phyloP scores from a whole-genome alignment of 2,329 filamentous ascomycete genomes.

The Pseudogymnoascus sp. region DNA sequence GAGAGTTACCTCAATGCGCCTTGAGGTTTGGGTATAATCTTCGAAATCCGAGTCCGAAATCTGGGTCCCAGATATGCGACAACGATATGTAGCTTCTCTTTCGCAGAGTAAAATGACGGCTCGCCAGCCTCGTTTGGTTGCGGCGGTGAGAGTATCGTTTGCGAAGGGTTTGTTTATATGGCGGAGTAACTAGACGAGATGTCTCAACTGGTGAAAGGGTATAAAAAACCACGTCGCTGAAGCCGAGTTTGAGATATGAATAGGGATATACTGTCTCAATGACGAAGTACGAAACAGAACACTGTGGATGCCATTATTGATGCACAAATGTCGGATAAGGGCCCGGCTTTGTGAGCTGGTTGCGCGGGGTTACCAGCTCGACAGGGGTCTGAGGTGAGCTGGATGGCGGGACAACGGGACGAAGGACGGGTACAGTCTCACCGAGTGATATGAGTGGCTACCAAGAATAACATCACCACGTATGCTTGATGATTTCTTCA shows the following conservation, averaged over 20 bases:
- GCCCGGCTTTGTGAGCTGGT: constrained; percentile 3
- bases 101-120: not conserved
- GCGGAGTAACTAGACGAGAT: not conserved
- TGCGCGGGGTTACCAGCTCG: not conserved
- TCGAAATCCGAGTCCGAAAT: not conserved
- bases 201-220: not conserved
- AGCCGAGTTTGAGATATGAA: not conserved
- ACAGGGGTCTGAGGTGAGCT: not conserved
- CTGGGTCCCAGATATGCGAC: constrained; percentile 1
- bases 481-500: not conserved
- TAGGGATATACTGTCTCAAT: constrained; percentile 4
- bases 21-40: not conserved
- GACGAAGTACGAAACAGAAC: constrained; percentile 4
- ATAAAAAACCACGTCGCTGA: not conserved
- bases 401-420: constrained; percentile 8
- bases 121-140: not conserved
- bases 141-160: constrained; percentile 3
- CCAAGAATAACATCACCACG: not conserved
- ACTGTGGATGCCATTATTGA: constrained; percentile 5
- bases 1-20: not conserved
- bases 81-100: not conserved
- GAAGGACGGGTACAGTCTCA: not conserved
- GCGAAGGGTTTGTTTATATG: not conserved
- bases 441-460: not conserved
- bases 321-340: constrained; percentile 5